These are phyloP conservation scores for Silene conica DNA, from an alignment of 148 eudicot genomes.

Conservation along the genomic window DNA sequence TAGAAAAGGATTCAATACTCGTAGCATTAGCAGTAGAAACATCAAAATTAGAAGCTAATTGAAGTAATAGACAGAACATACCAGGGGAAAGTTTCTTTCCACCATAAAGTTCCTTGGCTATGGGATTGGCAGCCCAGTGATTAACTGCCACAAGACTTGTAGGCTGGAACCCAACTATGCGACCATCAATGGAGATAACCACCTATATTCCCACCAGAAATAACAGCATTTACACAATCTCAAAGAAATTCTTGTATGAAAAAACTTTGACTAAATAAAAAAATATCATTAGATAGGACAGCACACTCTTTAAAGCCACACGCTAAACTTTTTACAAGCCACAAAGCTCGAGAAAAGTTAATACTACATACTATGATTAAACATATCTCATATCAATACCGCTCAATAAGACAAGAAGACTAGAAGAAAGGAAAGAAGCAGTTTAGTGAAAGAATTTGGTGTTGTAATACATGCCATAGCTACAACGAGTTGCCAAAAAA, in stretches of 20 bases:
- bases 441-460: not conserved
- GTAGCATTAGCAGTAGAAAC: not conserved
- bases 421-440: not conserved
- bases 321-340: not conserved
- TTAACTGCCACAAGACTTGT: conserved; percentile 70
- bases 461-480: not conserved
- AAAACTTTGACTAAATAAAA: not conserved
- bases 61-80: not conserved
- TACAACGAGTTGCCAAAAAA: not conserved
- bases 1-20: not conserved
- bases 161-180: conserved; percentile 75
- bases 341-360: not conserved
- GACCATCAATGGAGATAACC: conserved; percentile 59
- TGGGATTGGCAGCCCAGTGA: conserved; percentile 80
- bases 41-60: not conserved
- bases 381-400: not conserved
- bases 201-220: conserved; percentile 41
- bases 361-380: not conserved
- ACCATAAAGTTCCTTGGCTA: conserved; percentile 67
- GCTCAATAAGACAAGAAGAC: not conserved
- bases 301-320: not conserved
- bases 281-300: conserved; percentile 3
- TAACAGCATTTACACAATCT: not conserved
- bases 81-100: conserved; percentile 50
- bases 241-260: not conserved